Conservation (phyloP, 257 asterid species). For the Solanum chilense region DNA sequence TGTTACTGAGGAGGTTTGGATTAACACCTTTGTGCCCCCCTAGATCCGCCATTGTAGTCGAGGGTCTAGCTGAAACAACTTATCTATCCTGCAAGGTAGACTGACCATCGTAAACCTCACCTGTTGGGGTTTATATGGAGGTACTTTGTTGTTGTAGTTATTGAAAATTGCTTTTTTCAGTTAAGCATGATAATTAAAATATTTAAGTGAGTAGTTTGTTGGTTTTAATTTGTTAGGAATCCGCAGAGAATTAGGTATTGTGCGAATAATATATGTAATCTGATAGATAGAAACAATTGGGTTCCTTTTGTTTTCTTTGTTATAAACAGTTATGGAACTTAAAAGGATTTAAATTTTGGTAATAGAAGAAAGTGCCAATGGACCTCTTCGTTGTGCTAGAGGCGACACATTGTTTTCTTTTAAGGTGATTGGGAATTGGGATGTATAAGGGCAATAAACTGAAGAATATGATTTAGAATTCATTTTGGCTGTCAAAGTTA, state of each 20-base stretch:
- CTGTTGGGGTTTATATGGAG: not conserved
- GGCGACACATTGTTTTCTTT: not conserved
- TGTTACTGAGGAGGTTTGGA: not conserved
- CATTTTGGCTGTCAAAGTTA: not conserved
- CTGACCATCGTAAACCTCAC: not conserved
- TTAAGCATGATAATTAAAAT: not conserved
- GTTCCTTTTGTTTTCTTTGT: not conserved
- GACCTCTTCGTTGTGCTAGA: not conserved
- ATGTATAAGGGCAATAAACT: not conserved
- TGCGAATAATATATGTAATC: not conserved
- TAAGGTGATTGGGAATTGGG: not conserved
- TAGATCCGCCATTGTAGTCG: not conserved
- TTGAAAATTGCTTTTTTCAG: not conserved
- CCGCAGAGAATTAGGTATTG: not conserved
- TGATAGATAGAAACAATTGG: not conserved
- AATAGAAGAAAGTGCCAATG: not conserved
- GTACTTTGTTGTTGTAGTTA: not conserved
- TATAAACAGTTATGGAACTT: not conserved
- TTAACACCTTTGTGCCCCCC: not conserved
- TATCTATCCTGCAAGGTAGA: not conserved
- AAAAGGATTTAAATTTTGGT: not conserved
- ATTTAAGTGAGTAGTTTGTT: not conserved
- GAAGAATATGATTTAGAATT: not conserved
- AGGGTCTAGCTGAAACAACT: not conserved
- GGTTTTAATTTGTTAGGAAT: not conserved